Evolutionary conservation across 495 filamentous ascomycete species (phyloP).

Genomic region (Aspergillus baeticus): DNA sequence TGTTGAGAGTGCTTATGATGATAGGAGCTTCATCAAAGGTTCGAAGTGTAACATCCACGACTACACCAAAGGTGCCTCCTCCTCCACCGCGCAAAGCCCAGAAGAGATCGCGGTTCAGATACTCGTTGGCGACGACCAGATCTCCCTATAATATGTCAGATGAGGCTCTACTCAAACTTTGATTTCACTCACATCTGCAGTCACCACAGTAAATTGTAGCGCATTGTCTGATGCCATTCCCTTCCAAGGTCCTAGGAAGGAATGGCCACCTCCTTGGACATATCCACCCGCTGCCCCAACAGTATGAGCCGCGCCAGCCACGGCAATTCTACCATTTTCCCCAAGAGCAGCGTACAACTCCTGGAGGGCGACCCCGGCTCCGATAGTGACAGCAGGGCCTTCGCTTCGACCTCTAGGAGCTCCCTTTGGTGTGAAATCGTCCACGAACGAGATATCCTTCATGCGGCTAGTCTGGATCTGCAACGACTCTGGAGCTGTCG

Average conservation of each 20-base stretch:
- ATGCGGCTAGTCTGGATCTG: constrained; percentile 55
- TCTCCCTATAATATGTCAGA: constrained; percentile 15
- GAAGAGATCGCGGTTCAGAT: constrained; percentile 56
- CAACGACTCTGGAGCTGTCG: constrained; percentile 48
- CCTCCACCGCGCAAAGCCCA: constrained; percentile 50
- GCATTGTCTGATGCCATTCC: constrained; percentile 40
- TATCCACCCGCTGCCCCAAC: constrained; percentile 47
- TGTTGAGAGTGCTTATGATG: constrained; percentile 35
- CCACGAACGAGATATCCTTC: constrained; percentile 34
- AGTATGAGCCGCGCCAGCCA: constrained; percentile 21
- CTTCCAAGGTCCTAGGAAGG: constrained; percentile 36
- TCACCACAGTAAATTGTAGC: constrained; percentile 36
- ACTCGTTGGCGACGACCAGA: constrained; percentile 40
- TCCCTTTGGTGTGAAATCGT: constrained; percentile 26
- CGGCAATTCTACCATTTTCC: constrained; percentile 10
- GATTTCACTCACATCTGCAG: constrained; percentile 33
- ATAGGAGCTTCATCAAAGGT: constrained; percentile 35
- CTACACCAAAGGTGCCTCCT: constrained; percentile 51
- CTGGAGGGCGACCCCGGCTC: constrained; percentile 50
- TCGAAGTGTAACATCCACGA: constrained; percentile 45
- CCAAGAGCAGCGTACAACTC: constrained; percentile 45
- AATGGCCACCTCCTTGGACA: constrained; percentile 57
- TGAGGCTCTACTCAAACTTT: neutral
- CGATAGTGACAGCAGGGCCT: constrained; percentile 51
- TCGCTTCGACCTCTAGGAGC: constrained; percentile 10